A percentile compares a stretch with the other conserved stretches of the same genome.
These are phyloP conservation scores for Corynespora cassiicola DNA, from an alignment of 2,329 filamentous ascomycete genomes.

Conservation along the genomic window DNA sequence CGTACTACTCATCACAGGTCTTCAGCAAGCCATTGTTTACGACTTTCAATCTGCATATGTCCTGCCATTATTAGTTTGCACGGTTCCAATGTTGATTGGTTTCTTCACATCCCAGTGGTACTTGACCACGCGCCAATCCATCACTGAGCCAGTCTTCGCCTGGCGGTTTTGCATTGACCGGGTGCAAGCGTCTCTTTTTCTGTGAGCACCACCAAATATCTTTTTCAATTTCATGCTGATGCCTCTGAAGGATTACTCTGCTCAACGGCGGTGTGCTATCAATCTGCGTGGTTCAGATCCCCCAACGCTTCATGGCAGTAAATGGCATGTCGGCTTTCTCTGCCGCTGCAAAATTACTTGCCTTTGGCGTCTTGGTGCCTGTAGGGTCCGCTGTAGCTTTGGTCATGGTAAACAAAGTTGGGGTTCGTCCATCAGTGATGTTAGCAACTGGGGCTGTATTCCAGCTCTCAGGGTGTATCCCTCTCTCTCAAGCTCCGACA, in stretches of 20 bases:
- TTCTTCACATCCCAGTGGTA: constrained; percentile 23
- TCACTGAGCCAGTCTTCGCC: constrained; percentile 22
- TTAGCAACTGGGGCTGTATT: constrained; percentile 9
- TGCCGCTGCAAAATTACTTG: constrained; percentile 17
- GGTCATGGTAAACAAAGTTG: constrained; percentile 7
- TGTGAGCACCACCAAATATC: not conserved
- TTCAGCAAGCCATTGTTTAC: constrained; percentile 18
- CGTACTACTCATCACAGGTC: constrained; percentile 19
- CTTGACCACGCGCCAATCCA: constrained; percentile 8
- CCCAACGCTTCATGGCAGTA: constrained; percentile 20
- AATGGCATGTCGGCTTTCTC: constrained; percentile 15
- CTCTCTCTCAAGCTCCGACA: constrained; percentile 8
- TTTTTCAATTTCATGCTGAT: not conserved
- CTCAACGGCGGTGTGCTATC: constrained; percentile 16
- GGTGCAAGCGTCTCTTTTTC: constrained; percentile 8
- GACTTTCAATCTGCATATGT: constrained; percentile 14
- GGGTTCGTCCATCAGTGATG: constrained; percentile 11
- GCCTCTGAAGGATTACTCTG: constrained; percentile 18
- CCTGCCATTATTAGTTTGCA: constrained; percentile 14
- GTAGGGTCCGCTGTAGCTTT: constrained; percentile 12
- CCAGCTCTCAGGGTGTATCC: constrained; percentile 12
- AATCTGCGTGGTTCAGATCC: constrained; percentile 19
- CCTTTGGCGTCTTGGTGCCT: constrained; percentile 17
- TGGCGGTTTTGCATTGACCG: constrained; percentile 17
- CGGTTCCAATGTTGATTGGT: constrained; percentile 11